These are phyloP conservation scores for Fusarium paranaense DNA, from an alignment of 2,329 filamentous ascomycete genomes.

Conservation along the genomic window DNA sequence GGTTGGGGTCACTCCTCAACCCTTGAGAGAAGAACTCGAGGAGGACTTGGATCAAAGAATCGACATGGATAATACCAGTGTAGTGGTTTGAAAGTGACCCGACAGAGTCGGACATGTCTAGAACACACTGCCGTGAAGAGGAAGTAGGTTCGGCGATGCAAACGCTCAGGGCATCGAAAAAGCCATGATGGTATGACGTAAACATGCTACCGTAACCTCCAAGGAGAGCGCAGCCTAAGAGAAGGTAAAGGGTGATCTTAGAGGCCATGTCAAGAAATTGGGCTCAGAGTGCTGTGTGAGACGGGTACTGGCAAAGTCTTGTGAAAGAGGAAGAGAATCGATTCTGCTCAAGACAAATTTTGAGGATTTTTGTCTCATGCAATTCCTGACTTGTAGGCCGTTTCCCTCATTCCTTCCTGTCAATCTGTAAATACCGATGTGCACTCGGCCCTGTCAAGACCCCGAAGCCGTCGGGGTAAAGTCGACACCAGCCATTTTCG, in stretches of 20 bases:
- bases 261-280: slow-evolving; percentile 2
- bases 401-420: background rate
- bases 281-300: background rate
- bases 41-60: slow-evolving; percentile 18
- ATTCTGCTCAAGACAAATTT: background rate
- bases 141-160: slow-evolving; percentile 2
- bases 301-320: background rate
- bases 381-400: background rate
- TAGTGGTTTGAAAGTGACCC: background rate
- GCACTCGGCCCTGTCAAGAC: background rate
- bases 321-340: background rate
- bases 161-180: slow-evolving; percentile 26
- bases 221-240: slow-evolving; percentile 27
- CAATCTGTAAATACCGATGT: background rate
- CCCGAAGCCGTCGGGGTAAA: background rate
- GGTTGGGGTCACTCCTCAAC: background rate
- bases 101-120: slow-evolving; percentile 21
- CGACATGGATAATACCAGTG: slow-evolving; percentile 1
- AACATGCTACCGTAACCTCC: slow-evolving; percentile 37
- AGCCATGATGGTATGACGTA: slow-evolving; percentile 25
- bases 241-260: background rate
- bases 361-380: background rate
- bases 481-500: slow-evolving; percentile 7
- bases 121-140: background rate
- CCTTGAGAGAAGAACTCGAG: slow-evolving; percentile 38